Percentiles rank a stretch among this genome's conserved stretches.
phyloP scores from a whole-genome alignment of 2,329 filamentous ascomycete genomes.

The Dryadomyces sulphureus region DNA sequence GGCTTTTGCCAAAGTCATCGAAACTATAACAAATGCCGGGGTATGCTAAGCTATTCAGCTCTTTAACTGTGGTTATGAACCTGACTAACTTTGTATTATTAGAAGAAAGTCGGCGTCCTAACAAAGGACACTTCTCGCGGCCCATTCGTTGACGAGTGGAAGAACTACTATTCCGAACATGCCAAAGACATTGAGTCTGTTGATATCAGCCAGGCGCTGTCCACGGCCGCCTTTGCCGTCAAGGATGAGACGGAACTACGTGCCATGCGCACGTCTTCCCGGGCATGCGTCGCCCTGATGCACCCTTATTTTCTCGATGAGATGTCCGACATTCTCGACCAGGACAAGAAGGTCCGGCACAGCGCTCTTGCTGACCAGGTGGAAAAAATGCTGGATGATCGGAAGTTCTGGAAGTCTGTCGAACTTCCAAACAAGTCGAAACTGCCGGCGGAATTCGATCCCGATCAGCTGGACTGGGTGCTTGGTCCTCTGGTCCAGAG shows the following conservation, averaged over 20 bases:
- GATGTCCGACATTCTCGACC: constrained; percentile 90
- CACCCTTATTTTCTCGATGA: constrained; percentile 95
- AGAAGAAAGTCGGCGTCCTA: constrained; percentile 84
- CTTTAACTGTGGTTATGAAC: not conserved
- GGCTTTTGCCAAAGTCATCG: constrained; percentile 69
- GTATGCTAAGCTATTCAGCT: constrained; percentile 38
- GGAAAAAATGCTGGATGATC: constrained; percentile 79
- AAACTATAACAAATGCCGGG: constrained; percentile 75
- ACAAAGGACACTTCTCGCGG: constrained; percentile 73
- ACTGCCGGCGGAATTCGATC: constrained; percentile 75
- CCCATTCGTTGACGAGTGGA: constrained; percentile 94
- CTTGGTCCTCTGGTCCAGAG: constrained; percentile 85
- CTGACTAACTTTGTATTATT: not conserved
- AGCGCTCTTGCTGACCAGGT: constrained; percentile 75
- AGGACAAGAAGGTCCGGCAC: constrained; percentile 95
- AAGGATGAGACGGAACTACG: constrained; percentile 93
- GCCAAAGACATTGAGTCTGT: constrained; percentile 80
- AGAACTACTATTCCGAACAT: constrained; percentile 60
- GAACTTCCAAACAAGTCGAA: constrained; percentile 56
- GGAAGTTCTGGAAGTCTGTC: constrained; percentile 80
- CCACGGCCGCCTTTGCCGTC: constrained; percentile 68
- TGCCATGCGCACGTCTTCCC: constrained; percentile 84
- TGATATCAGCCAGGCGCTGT: constrained; percentile 71
- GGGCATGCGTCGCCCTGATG: constrained; percentile 88
- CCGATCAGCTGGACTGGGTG: constrained; percentile 84